Evolutionary conservation across 371 early-diverging fungal genomes (phyloP).

Genomic region (Lichtheimia hyalospora): DNA sequence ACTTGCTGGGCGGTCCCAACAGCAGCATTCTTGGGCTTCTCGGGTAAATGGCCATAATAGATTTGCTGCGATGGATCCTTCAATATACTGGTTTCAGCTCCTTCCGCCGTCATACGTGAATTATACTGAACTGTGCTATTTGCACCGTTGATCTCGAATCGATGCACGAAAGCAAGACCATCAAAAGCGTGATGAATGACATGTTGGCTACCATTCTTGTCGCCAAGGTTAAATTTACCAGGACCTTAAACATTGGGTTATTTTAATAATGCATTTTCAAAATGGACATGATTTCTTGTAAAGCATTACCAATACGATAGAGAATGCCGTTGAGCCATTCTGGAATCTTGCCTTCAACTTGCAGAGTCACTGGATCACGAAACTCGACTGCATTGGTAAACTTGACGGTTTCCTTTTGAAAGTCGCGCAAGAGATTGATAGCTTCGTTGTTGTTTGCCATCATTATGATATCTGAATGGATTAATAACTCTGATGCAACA

Average conservation of each 20-base stretch:
- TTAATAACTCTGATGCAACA: too few relatives aligned
- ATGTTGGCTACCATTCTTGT: conserved; percentile 21
- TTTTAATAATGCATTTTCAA: not conserved
- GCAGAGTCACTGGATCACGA: conserved; percentile 29
- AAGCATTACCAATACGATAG: conserved; percentile 36
- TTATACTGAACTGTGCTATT: conserved; percentile 23
- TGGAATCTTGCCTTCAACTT: conserved; percentile 37
- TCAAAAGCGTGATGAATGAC: conserved; percentile 45
- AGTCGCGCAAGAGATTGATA: not conserved
- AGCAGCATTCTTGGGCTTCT: not conserved
- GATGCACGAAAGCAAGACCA: conserved; percentile 38
- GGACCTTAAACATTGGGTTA: conserved; percentile 18
- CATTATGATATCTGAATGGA: too few relatives aligned
- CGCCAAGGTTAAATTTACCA: conserved; percentile 32
- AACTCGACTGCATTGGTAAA: conserved; percentile 37
- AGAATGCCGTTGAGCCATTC: conserved; percentile 44
- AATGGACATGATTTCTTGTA: too few relatives aligned
- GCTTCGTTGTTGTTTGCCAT: too few relatives aligned
- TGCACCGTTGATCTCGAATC: conserved; percentile 25
- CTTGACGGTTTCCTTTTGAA: conserved; percentile 4
- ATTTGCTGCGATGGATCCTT: not conserved
- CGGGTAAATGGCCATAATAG: conserved; percentile 25
- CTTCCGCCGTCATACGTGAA: conserved; percentile 22
- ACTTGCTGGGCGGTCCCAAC: too few relatives aligned
- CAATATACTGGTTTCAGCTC: not conserved